Evolutionary conservation across 129 eudicot genomes (phyloP).

Genomic region (Flaveria sonorensis): DNA sequence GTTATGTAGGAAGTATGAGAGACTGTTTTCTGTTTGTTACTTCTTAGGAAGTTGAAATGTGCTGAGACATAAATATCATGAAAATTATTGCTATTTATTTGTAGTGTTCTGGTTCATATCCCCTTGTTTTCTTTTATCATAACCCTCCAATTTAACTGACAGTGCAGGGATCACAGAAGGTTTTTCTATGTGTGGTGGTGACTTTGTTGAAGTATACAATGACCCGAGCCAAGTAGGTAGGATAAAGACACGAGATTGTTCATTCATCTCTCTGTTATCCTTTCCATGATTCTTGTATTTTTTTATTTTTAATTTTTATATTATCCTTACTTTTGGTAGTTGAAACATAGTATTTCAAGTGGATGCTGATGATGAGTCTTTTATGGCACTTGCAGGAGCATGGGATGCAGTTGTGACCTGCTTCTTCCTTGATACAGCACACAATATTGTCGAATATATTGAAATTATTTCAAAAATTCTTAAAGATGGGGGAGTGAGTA

Average conservation of each 20-base stretch:
- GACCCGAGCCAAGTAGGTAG: conserved; percentile 89
- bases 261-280: neutral
- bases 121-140: neutral
- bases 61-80: neutral
- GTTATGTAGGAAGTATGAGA: neutral
- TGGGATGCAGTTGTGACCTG: conserved; percentile 99
- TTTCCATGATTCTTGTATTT: neutral
- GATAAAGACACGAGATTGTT: conserved; percentile 18
- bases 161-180: conserved; percentile 99
- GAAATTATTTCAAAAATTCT: conserved; percentile 83
- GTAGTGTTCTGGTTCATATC: neutral
- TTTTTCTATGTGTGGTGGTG: conserved; percentile 98
- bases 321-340: neutral
- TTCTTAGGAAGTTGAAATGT: neutral
- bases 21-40: neutral
- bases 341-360: neutral
- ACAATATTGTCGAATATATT: conserved; percentile 86
- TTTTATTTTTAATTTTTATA: neutral
- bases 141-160: conserved; percentile 30
- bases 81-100: neutral
- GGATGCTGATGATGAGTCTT: conserved; percentile 11
- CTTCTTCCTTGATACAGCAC: conserved; percentile 95
- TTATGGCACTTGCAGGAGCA: conserved; percentile 55
- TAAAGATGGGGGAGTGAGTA: conserved; percentile 94
- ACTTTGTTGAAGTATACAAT: conserved; percentile 90